Evolutionary conservation across 2,329 filamentous ascomycete species (phyloP).

Genomic region (Chrysoporthe austroafricana): DNA sequence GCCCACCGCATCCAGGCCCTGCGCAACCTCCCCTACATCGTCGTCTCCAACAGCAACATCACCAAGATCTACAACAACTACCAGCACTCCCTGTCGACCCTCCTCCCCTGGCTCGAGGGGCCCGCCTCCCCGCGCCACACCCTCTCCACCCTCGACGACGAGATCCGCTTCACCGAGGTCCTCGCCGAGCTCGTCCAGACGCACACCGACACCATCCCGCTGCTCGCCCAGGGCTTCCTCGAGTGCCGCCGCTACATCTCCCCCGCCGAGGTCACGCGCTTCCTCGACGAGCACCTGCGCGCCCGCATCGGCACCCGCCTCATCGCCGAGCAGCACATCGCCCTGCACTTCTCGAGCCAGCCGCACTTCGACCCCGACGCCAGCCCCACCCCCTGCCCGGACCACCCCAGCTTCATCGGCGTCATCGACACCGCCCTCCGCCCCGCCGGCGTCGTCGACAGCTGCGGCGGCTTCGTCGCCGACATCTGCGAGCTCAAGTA

Average conservation of each 20-base stretch:
- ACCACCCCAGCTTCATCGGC: conserved; percentile 76
- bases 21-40: conserved; percentile 93
- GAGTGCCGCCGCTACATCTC: conserved; percentile 92
- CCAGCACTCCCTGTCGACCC: conserved; percentile 85
- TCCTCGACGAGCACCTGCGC: conserved; percentile 90
- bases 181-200: conserved; percentile 95
- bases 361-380: conserved; percentile 67
- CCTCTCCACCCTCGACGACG: conserved; percentile 80
- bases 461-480: conserved; percentile 86
- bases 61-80: conserved; percentile 96
- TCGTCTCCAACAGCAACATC: conserved; percentile 96
- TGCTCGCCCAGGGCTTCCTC: conserved; percentile 87
- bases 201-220: conserved; percentile 91
- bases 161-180: conserved; percentile 88
- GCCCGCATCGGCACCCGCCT: conserved; percentile 92
- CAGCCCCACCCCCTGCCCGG: conserved; percentile 54
- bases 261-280: conserved; percentile 80
- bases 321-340: conserved; percentile 96
- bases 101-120: conserved; percentile 73
- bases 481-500: conserved; percentile 98
- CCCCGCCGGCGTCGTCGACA: conserved; percentile 79
- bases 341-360: conserved; percentile 74
- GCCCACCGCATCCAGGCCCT: conserved; percentile 93
- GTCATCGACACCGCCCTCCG: conserved; percentile 91
- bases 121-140: conserved; percentile 46